phyloP scores from a whole-genome alignment of 2,329 filamentous ascomycete genomes.

The Rutstroemia sp. region DNA sequence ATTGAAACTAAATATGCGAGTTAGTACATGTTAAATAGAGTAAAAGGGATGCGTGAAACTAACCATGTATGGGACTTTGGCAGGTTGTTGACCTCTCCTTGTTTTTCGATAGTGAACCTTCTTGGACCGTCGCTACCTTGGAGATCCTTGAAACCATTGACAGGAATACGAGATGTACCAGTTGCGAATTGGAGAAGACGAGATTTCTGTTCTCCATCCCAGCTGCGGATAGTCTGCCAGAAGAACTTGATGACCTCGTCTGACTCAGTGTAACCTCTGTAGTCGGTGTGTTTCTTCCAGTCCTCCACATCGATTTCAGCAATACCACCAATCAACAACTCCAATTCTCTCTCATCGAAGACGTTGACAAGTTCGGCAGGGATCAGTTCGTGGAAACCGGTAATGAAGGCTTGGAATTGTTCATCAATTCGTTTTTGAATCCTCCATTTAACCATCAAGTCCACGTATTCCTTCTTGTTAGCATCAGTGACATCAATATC shows the following conservation, averaged over 20 bases:
- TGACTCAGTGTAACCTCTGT: slow-evolving; percentile 94
- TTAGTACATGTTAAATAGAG: slow-evolving; percentile 7
- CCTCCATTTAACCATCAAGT: slow-evolving; percentile 97
- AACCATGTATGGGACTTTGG: slow-evolving; percentile 98
- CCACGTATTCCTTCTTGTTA: slow-evolving; percentile 98
- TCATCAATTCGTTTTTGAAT: slow-evolving; percentile 98
- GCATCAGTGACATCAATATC: slow-evolving; percentile 96
- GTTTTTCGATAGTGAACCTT: slow-evolving; percentile 96
- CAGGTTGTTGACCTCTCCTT: slow-evolving; percentile 80
- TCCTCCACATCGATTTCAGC: slow-evolving; percentile 99
- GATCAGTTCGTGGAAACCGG: slow-evolving; percentile 95
- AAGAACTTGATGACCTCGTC: slow-evolving; percentile 98
- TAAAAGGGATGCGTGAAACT: slow-evolving; percentile 30
- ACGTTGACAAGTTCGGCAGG: slow-evolving; percentile 95
- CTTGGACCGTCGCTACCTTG: slow-evolving; percentile 94
- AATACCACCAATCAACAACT: slow-evolving; percentile 94
- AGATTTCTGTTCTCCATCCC: slow-evolving; percentile 98
- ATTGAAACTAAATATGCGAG: slow-evolving; percentile 66
- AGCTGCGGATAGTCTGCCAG: slow-evolving; percentile 94
- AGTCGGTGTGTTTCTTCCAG: slow-evolving; percentile 99
- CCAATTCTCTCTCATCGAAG: slow-evolving; percentile 95
- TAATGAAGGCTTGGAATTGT: slow-evolving; percentile 96
- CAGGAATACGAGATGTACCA: slow-evolving; percentile 92
- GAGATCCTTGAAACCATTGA: slow-evolving; percentile 98
- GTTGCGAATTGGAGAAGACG: slow-evolving; percentile 94